Evolutionary conservation across 192 early-diverging fungal species (phyloP), one percentile per base, ranked within the genome.

Genomic region (Dissophora globulifera): DNA sequence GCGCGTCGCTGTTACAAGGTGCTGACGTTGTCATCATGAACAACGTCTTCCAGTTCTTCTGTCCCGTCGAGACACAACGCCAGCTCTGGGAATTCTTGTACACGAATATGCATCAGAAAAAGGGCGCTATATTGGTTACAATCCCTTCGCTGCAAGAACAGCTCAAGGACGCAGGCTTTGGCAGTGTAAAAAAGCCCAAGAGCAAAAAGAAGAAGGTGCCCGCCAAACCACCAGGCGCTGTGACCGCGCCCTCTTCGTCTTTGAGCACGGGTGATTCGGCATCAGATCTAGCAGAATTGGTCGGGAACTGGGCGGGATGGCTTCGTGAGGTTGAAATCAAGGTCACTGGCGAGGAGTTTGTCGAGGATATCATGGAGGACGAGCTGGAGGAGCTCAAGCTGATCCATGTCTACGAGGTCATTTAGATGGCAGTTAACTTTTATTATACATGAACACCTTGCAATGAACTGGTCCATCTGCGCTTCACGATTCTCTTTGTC

Each of bases 31-130:
- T 88, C 11, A 72, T 88, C 29, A 84, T 88, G 84, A 84, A 88
- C 70, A 88, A 88, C 38, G 87, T 86, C 1, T 88, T 88, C 64
- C 84, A 88, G 47, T 88, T 84, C 70, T 88, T 88, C 47, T 79
- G 64, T 31, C 75, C 81, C 0, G 31, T 79, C 19, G 47, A 67
- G 4, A 55, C 67, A 6, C 84, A 88, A 50, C 82, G 79, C 48
- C 59, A 78, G 22, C 75, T 88, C 19, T 88, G 87, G 87, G 64
- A 79, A 25, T 86, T 72, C 60, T 48, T 87, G 23, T 76, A 82
- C 13, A 62, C 51, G n/a, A 69, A 86, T 16, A 74, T 84, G 1
- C 59, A 38, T 25, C 58, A 79, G 22, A 69, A 78, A 17, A 62
- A 71, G 26, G 85, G 83, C 13, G 26, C 80, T 1, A 48, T 85